phyloP scores from a whole-genome alignment of 805 yeast genomes.

The Yarrowia osloensis region DNA sequence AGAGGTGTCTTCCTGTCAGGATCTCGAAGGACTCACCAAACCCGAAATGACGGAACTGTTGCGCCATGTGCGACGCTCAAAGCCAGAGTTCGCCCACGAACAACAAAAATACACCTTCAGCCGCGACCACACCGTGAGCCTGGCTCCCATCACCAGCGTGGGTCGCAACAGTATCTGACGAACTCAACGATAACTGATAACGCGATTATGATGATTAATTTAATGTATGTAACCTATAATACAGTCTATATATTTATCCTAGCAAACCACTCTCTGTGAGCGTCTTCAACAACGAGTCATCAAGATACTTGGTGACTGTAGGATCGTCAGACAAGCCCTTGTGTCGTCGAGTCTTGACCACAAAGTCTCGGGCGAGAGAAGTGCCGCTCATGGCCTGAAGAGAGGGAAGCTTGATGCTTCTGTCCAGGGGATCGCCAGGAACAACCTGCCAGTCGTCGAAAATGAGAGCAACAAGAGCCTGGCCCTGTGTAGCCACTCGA shows the following conservation, averaged over 20 bases:
- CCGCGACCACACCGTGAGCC: not conserved
- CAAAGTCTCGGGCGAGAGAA: slow-evolving; percentile 83
- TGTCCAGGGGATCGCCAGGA: slow-evolving; percentile 91
- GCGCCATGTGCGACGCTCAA: not conserved
- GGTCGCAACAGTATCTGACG: not conserved
- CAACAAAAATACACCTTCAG: not conserved
- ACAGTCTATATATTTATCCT: slow-evolving; percentile 31
- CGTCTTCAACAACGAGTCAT: slow-evolving; percentile 55
- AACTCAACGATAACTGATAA: too few relatives aligned
- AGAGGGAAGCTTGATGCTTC: slow-evolving; percentile 60
- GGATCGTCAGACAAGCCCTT: slow-evolving; percentile 83
- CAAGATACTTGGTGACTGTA: slow-evolving; percentile 65
- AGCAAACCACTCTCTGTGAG: slow-evolving; percentile 54
- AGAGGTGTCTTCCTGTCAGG: not conserved
- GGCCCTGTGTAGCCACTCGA: slow-evolving; percentile 74
- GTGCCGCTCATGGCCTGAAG: slow-evolving; percentile 71
- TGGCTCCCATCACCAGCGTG: not conserved
- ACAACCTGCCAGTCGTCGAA: slow-evolving; percentile 75
- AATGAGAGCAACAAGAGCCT: slow-evolving; percentile 65
- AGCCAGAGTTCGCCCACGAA: not conserved
- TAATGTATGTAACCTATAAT: not conserved
- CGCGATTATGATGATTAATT: not conserved
- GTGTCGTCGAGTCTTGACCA: slow-evolving; percentile 82
- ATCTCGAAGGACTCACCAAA: not conserved
- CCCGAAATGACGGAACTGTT: not conserved